A percentile compares a stretch with the other conserved stretches of the same genome.
These are phyloP conservation scores for Arachis stenosperma DNA, from an alignment of 306 rosid genomes.

Conservation along the genomic window DNA sequence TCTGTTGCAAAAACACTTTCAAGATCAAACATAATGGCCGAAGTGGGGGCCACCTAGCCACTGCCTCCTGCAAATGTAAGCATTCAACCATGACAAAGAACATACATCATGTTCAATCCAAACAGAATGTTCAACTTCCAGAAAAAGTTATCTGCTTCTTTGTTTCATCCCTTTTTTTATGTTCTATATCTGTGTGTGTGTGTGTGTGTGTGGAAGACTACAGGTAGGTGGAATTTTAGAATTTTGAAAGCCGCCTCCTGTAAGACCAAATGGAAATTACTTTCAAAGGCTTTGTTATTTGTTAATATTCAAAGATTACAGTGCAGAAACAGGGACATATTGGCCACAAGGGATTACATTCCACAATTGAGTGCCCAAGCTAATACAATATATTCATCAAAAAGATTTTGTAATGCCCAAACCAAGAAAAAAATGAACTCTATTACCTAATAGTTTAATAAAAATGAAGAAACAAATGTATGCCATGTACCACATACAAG, in stretches of 20 bases:
- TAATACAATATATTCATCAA: constrained; percentile 1
- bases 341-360: constrained; percentile 3
- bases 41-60: constrained; percentile 74
- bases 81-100: constrained; percentile 31
- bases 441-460: not conserved
- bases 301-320: constrained; percentile 21
- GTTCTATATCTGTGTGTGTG: not conserved
- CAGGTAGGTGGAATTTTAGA: not conserved
- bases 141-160: not conserved
- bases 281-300: not conserved
- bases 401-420: not conserved
- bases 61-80: constrained; percentile 66
- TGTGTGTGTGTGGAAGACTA: no score
- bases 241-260: not conserved
- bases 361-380: not conserved
- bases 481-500: constrained; percentile 8
- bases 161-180: not conserved
- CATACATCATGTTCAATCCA: constrained; percentile 18
- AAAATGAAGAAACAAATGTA: not conserved
- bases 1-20: constrained; percentile 91
- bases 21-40: constrained; percentile 90
- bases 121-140: constrained; percentile 10
- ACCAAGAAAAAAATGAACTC: not conserved
- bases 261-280: constrained; percentile 26
- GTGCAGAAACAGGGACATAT: constrained; percentile 7